Evolutionary conservation across 345 rosid genomes (phyloP), one percentile per base, ranked within the genome.

Genomic region (Jatropha curcas): DNA sequence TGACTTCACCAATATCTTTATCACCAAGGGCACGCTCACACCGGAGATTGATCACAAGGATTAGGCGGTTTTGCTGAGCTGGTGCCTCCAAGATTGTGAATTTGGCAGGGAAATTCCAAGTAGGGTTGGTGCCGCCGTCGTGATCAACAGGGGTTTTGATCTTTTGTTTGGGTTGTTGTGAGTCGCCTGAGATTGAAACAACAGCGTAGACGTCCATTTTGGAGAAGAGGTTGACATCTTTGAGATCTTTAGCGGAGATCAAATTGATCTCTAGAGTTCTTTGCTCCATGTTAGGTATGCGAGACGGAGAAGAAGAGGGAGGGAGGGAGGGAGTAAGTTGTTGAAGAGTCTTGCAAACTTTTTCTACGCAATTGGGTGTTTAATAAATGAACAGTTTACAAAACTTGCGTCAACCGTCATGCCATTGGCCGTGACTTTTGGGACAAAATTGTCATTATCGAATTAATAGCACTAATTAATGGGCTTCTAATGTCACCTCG

Each of bases 191-290:
- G 82, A 94, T 73, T 14, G 79, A 85, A 79, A 82, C 87, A 76
- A 87, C 80, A 22, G 82, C 92, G 86, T 90, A 94, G 2, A 87
- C 94, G 63, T 90, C 97, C 98, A 92, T 94, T 71, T 88, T 94
- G 60, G 88, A 71, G 76, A 94, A 59, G 14, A 86, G 77, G 33
- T 92, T 92, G 67, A 89, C 93, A 64, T 90, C 79, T 72, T 92
- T 85, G 30, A 94, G 86, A 71, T 82, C 86, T 57, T 84, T 86
- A 30, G 96, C 98, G 10, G 93, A 88, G 79, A 78, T 74, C 20
- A 89, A 72, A 77, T 86, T 92, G 82, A 94, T 80, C 7, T 94
- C 93, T 17, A 94, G 71, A 31, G 83, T 68, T 14, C 84, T 84
- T 60, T 76, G 69, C 48, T 85, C 93, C 98, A 90, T 94, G 51